Evolutionary conservation across 208 protist genomes (phyloP).

Genomic region (Trichomonas vaginalis): DNA sequence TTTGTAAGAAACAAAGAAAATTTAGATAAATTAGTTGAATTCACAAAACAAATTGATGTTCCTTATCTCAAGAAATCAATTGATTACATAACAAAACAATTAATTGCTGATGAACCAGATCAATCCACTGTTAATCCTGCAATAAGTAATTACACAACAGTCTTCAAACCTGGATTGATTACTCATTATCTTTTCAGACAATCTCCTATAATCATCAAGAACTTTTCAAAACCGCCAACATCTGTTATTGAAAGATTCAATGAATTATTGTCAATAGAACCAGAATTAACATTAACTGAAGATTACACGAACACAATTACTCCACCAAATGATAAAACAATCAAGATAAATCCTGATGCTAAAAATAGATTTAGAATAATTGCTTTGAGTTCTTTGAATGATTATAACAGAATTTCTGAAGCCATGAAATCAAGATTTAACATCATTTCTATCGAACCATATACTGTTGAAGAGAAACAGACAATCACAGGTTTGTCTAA

Average conservation of each 20-base stretch:
- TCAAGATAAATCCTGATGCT: not conserved
- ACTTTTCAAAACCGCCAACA: not conserved
- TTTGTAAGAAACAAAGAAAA: not conserved
- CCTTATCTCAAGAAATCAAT: too few species aligned
- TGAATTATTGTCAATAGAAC: not conserved
- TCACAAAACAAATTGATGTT: not conserved
- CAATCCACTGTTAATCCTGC: not conserved
- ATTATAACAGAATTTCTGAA: not conserved
- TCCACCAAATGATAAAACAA: not conserved
- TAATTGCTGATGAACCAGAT: too few species aligned
- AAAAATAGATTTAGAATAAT: not conserved
- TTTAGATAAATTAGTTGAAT: not conserved
- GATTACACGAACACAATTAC: not conserved
- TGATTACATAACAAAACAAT: too few species aligned
- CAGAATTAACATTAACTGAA: not conserved
- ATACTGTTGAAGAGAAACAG: not conserved
- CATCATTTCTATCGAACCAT: not conserved
- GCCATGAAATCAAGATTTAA: not conserved
- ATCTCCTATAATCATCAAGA: not conserved
- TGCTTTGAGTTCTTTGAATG: not conserved
- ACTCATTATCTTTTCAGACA: not conserved
- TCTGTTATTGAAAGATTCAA: conserved; percentile 2
- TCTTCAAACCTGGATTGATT: not conserved
- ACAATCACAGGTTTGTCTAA: too few species aligned
- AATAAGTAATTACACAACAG: not conserved